phyloP scores from a whole-genome alignment of 768 basidiomycete genomes.

The Tephrocybe sp. region DNA sequence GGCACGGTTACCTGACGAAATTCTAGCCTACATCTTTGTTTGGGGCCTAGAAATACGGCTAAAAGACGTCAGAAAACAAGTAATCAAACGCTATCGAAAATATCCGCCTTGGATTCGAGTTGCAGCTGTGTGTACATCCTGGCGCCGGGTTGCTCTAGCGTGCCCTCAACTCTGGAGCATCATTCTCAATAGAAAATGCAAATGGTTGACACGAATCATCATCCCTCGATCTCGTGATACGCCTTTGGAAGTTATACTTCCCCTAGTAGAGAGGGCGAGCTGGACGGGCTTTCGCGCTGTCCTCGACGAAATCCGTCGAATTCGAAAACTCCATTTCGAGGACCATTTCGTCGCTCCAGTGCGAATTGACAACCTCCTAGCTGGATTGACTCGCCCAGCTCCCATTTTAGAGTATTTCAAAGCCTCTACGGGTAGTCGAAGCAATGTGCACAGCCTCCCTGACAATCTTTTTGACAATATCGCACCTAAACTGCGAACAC shows the following conservation, averaged over 20 bases:
- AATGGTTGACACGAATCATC: neutral
- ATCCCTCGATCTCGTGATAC: neutral
- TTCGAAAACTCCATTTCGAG: neutral
- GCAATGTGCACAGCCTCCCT: no score
- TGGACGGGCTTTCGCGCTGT: neutral
- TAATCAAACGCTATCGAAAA: no score
- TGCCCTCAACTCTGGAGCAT: constrained; percentile 1
- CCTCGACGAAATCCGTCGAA: neutral
- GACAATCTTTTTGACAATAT: neutral
- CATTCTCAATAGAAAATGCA: neutral
- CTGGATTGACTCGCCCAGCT: neutral
- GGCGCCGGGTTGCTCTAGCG: constrained; percentile 1
- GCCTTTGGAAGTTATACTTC: neutral
- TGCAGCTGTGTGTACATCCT: neutral
- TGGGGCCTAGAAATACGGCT: neutral
- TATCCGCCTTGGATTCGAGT: neutral
- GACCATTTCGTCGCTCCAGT: neutral
- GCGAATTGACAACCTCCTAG: neutral
- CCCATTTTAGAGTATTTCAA: neutral
- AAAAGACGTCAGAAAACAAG: neutral
- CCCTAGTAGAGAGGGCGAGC: neutral
- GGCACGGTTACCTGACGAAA: neutral
- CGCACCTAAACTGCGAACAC: neutral
- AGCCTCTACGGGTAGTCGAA: neutral
- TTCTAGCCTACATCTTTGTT: neutral